Evolutionary conservation across 805 yeast species (phyloP).

Genomic region (Candida yuanshanica): DNA sequence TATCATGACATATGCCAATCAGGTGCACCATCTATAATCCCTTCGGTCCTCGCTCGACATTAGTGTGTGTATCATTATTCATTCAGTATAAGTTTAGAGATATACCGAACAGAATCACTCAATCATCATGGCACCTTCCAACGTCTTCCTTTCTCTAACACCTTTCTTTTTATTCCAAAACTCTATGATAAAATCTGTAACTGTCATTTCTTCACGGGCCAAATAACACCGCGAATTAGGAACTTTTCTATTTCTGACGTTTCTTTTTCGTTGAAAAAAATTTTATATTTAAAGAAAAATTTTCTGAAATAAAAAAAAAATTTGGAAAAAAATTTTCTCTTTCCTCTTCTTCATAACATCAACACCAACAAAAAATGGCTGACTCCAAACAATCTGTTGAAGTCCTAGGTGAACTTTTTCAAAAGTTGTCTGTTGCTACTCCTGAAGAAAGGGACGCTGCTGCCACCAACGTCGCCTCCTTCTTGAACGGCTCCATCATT

Average conservation of each 20-base stretch:
- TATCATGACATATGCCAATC: no score
- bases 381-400: conserved; percentile 46
- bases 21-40: no score
- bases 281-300: neutral
- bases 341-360: neutral
- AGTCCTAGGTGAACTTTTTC: conserved; percentile 90
- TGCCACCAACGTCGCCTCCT: conserved; percentile 84
- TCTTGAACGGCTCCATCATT: conserved; percentile 93
- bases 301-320: neutral
- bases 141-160: neutral
- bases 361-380: conserved; percentile 28
- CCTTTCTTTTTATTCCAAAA: neutral
- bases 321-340: neutral
- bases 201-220: neutral
- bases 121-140: no score
- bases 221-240: neutral
- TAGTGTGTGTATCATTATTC: no score
- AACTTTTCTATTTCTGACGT: neutral
- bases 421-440: conserved; percentile 85
- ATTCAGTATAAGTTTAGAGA: no score
- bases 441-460: conserved; percentile 79
- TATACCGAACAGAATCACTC: no score
- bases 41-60: no score
- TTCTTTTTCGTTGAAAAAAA: neutral
- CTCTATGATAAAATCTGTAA: neutral